These are phyloP conservation scores for Bremia lactucae DNA, from an alignment of 352 stramenopile genomes.

Conservation along the genomic window DNA sequence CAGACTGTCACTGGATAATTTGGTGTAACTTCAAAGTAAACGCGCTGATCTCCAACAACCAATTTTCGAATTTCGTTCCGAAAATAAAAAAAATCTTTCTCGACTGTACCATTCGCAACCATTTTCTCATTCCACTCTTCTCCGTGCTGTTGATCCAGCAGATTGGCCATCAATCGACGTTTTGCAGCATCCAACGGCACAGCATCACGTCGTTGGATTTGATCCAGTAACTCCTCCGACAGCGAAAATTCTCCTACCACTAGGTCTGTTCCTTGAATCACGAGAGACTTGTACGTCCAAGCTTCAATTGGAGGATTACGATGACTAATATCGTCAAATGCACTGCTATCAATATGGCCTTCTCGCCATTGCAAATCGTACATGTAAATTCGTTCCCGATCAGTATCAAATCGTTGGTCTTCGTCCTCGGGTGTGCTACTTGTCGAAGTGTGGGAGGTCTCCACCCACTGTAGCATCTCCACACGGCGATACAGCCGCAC, in stretches of 20 bases:
- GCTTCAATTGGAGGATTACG: constrained; percentile 49
- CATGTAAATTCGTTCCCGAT: constrained; percentile 56
- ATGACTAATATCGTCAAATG: constrained; percentile 52
- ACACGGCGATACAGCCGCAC: constrained; percentile 51
- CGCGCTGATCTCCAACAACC: constrained; percentile 43
- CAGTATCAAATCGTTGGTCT: constrained; percentile 31
- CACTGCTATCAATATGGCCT: constrained; percentile 37
- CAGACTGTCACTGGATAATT: constrained; percentile 63
- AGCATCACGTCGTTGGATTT: constrained; percentile 48
- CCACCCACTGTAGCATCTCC: constrained; percentile 79
- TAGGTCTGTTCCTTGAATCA: constrained; percentile 26
- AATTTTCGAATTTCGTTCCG: constrained; percentile 10
- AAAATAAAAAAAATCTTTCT: constrained; percentile 53
- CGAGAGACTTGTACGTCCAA: constrained; percentile 31
- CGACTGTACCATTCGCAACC: constrained; percentile 36
- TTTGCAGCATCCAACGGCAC: constrained; percentile 33
- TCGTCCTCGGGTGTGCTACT: constrained; percentile 33
- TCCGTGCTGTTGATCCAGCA: constrained; percentile 44
- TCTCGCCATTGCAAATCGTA: constrained; percentile 58
- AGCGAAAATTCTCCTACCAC: constrained; percentile 57
- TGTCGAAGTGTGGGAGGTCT: constrained; percentile 52
- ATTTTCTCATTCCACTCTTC: constrained; percentile 29
- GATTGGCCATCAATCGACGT: constrained; percentile 40
- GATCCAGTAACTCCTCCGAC: constrained; percentile 43
- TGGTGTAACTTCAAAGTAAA: constrained; percentile 54